Evolutionary conservation across 2,329 filamentous ascomycete species (phyloP).

Genomic region (Fusarium torreyae): DNA sequence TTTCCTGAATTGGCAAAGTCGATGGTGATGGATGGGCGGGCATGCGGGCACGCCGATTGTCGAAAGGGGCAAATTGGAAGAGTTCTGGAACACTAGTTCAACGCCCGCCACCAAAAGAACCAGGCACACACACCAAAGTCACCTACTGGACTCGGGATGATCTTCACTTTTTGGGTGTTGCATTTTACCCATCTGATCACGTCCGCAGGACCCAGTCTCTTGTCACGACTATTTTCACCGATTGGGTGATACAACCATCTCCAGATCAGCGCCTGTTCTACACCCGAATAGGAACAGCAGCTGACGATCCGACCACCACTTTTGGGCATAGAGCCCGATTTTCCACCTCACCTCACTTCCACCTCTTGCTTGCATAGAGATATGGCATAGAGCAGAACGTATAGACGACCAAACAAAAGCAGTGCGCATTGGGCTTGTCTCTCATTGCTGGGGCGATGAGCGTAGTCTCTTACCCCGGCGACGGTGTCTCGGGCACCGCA

Average conservation of each 20-base stretch:
- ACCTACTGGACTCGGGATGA: conserved; percentile 11
- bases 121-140: conserved; percentile 23
- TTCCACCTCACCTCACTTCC: conserved; percentile 3
- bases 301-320: conserved; percentile 36
- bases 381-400: conserved; percentile 21
- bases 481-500: conserved; percentile 38
- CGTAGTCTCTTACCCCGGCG: conserved; percentile 8
- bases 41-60: conserved; percentile 35
- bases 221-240: conserved; percentile 22
- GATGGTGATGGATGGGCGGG: conserved; percentile 40
- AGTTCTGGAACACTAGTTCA: conserved; percentile 40
- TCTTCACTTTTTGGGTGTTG: conserved; percentile 13
- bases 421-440: conserved; percentile 44
- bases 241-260: conserved; percentile 27
- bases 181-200: conserved; percentile 20
- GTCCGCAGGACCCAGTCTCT: conserved; percentile 13
- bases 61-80: conserved; percentile 29
- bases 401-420: conserved; percentile 46
- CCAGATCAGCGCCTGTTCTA: conserved; percentile 30
- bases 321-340: conserved; percentile 7
- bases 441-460: conserved; percentile 26
- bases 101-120: conserved; percentile 22
- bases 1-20: conserved; percentile 44
- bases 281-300: conserved; percentile 29
- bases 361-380: conserved; percentile 8